Percentiles rank a stretch among this genome's conserved stretches.
Conservation (phyloP, 345 rosid genomes). For the Aquilaria malaccensis region DNA sequence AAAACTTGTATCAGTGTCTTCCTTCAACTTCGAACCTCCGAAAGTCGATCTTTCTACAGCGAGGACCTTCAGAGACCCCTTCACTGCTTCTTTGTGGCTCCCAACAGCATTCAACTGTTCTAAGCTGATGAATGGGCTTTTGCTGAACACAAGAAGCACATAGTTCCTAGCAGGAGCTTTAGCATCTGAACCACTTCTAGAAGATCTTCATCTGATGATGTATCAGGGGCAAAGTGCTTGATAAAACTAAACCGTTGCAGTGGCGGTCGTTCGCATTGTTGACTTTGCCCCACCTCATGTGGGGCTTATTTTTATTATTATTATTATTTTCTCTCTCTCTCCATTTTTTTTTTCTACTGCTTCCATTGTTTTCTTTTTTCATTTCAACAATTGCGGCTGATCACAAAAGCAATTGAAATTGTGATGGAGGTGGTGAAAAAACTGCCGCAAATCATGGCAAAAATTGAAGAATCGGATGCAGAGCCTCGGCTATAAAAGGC, state of each 20-base stretch:
- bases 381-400: too few species aligned
- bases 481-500: too few species aligned
- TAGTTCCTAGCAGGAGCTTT: too few species aligned
- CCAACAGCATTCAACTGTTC: slow-evolving; percentile 16
- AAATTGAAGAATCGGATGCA: too few species aligned
- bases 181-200: slow-evolving; percentile 37
- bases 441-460: too few species aligned
- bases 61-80: slow-evolving; percentile 25
- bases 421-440: too few species aligned
- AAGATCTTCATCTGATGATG: slow-evolving; percentile 36
- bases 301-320: too few species aligned
- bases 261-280: slow-evolving; percentile 18
- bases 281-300: too few species aligned
- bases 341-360: too few species aligned
- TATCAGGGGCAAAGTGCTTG: slow-evolving; percentile 49
- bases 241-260: slow-evolving; percentile 55
- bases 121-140: slow-evolving; percentile 23
- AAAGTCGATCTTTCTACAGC: slow-evolving; percentile 42
- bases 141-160: slow-evolving; percentile 21
- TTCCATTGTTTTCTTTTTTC: too few species aligned
- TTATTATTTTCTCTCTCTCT: too few species aligned
- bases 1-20: slow-evolving; percentile 33
- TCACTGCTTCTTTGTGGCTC: slow-evolving; percentile 23
- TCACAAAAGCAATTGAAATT: too few species aligned
- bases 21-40: slow-evolving; percentile 53